Base-by-base conservation (phyloP, 1,139 yeast species). In the Scheffersomyces segobiensis region DNA sequence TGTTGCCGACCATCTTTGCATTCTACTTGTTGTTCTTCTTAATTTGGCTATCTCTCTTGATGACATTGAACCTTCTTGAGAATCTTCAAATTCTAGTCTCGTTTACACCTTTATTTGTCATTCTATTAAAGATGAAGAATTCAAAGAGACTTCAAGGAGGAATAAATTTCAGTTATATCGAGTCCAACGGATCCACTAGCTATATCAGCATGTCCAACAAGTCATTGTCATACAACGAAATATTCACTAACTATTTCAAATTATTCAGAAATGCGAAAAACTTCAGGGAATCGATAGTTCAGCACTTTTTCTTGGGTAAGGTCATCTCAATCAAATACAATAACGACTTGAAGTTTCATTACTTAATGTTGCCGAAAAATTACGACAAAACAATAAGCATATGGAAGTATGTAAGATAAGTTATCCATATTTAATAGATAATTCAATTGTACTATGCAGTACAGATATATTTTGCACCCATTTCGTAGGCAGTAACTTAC, bases 81-180 rank as follows among this genome's bases (percentile, higher is more conserved):
- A 79, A 88, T 53, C 59, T 81, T 0, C 80, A 91, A 60, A 86
- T 95, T 12, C 72, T 86, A 50, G 71, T 93, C 56, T 93, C 93
- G 67, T 95, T 93, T 69, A 86, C 90, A 66, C 99, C 99, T 0
- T 70, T 93, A 21, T 95, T 95, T 74, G 93, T 93, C 0, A 71
- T 93, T 1, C 75, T 96, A 56, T 75, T 95, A 52, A 86, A 96
- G 65, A 58, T 92, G 55, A 96, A 95, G 70, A 96, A 93, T 68
- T 87, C 93, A 12, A 86, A 84, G 58, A 79, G 99, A 62, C 76
- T 96, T 20, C 99, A 98, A n/a, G 97, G 97, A 1, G 98, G 98
- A 0, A 79, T 95, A 6, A 75, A 73, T 7, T 77, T 91, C 59
- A 74, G 73, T 19, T 67, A 72, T 53, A 46, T 72, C 39, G 62